Base-by-base conservation (phyloP, 371 early-diverging fungal genomes). In the Mortierella sp. region DNA sequence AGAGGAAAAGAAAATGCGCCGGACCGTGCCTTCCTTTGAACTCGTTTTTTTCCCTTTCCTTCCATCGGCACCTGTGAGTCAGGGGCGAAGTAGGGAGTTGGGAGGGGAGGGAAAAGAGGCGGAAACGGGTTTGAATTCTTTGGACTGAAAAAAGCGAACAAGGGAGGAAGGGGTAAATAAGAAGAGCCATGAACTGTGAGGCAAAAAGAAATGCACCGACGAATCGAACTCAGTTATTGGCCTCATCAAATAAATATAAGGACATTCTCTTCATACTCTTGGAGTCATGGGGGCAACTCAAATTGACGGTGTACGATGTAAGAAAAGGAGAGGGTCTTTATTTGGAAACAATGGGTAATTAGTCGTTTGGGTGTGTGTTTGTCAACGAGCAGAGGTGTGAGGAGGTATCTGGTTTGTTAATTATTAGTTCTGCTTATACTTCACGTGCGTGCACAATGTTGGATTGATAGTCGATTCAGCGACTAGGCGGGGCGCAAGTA, bases 1-100 rank as follows among this genome's bases (percentile, higher is more conserved):
- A 59, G 31, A 59, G 16, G 6, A 59, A 16, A 8, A 34, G 19
- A 61, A 19, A 71, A 57, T 57, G 77, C 77, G 55, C 48, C 77
- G 77, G 72, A 61, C 77, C 77, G 61, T 48, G 34, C 61, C 34
- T 46, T 48, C 16, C 44, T 55, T 70, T 67, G 43, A 40, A 40
- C 34, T 74, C 28, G 8, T 73, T 28, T 26, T 31, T 57, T 26
- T 31, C 43, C n/a, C 57, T 44, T 24, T 48, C 31, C 34, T 21
- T 61, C 5, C 34, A 34, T 59, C 64, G 2, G n/a, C n/a, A n/a
- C n/a, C 67, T 37, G 24, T 67, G 67, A 67, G 67, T 67, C 67
- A 67, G 37, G 64, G 67, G 40, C 67, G 67, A 67, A 67, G 67
- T 21, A 67, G 40, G 10, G 40, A 5, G 40, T 67, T 6, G 28